A percentile compares a stretch with the other conserved stretches of the same genome.
Evolutionary conservation across 805 yeast genomes (phyloP).

Genomic region (Sporopachydermia lactativora): DNA sequence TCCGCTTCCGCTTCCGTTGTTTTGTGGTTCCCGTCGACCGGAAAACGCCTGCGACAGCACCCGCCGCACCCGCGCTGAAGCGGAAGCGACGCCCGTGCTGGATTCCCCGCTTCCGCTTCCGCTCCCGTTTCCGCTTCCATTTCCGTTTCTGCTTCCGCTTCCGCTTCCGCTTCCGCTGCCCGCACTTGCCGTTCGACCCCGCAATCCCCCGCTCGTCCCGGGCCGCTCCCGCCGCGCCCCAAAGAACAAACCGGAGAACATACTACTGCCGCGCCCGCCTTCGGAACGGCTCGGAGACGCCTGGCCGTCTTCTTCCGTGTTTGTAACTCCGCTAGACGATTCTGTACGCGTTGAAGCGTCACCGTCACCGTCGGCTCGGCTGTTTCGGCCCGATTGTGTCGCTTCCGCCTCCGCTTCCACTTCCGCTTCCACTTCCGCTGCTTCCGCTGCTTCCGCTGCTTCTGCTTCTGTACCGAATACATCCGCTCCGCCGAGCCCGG

Average conservation of each 20-base stretch:
- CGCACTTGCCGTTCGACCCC: no score
- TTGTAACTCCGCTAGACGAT: not conserved
- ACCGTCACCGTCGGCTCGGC: conserved; percentile 5
- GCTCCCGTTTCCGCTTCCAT: no score
- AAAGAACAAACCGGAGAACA: not conserved
- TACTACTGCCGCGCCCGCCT: no score
- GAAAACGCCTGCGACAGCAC: not conserved
- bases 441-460: not conserved
- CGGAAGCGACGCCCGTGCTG: no score
- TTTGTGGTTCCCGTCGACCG: not conserved
- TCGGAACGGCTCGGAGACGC: no score
- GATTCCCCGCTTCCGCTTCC: no score
- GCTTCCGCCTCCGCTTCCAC: not conserved
- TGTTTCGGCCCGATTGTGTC: conserved; percentile 5
- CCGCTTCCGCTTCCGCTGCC: no score
- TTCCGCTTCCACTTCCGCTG: not conserved
- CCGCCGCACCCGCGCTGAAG: not conserved
- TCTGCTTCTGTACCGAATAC: conserved; percentile 3
- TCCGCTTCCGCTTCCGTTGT: no score
- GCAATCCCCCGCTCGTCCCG: no score
- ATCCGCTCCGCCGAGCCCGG: conserved; percentile 7
- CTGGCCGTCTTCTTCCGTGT: not conserved
- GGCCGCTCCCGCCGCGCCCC: not conserved
- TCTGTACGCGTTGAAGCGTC: no score
- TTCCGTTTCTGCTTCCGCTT: no score